Evolutionary conservation across 2,329 filamentous ascomycete species (phyloP).

Genomic region (Clonostachys byssicola): DNA sequence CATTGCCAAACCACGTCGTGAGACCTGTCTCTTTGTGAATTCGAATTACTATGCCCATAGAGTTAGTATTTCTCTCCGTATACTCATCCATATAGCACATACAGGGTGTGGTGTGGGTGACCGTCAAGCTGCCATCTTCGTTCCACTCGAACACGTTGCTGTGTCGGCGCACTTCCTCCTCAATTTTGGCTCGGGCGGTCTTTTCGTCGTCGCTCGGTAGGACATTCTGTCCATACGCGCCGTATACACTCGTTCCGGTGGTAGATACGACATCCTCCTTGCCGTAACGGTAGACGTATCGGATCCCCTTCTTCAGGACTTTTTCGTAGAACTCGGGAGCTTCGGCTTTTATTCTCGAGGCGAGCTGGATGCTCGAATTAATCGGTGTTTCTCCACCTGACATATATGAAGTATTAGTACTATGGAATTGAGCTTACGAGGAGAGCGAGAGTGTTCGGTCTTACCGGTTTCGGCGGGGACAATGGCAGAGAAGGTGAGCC

Average conservation of each 20-base stretch:
- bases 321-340: conserved; percentile 19
- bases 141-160: conserved; percentile 24
- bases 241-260: conserved; percentile 21
- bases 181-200: conserved; percentile 16
- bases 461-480: conserved; percentile 11
- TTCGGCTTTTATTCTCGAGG: conserved; percentile 13
- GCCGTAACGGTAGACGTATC: conserved; percentile 22
- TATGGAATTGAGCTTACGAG: too few species aligned
- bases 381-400: conserved; percentile 27
- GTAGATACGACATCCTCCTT: conserved; percentile 16
- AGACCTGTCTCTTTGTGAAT: conserved; percentile 16
- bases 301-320: conserved; percentile 17
- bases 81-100: too few species aligned
- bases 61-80: too few species aligned
- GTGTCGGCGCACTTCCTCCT: conserved; percentile 22
- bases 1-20: conserved; percentile 23
- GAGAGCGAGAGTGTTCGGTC: background rate
- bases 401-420: background rate
- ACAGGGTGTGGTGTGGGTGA: conserved; percentile 20
- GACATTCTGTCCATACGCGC: conserved; percentile 22
- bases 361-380: conserved; percentile 19
- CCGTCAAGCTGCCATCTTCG: conserved; percentile 23
- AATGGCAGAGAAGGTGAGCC: conserved; percentile 23
- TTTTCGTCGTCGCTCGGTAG: conserved; percentile 12
- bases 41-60: conserved; percentile 15